Percentiles rank a stretch among this genome's conserved stretches.
phyloP scores from a whole-genome alignment of 768 basidiomycete species.

The Exidia glandulosa region DNA sequence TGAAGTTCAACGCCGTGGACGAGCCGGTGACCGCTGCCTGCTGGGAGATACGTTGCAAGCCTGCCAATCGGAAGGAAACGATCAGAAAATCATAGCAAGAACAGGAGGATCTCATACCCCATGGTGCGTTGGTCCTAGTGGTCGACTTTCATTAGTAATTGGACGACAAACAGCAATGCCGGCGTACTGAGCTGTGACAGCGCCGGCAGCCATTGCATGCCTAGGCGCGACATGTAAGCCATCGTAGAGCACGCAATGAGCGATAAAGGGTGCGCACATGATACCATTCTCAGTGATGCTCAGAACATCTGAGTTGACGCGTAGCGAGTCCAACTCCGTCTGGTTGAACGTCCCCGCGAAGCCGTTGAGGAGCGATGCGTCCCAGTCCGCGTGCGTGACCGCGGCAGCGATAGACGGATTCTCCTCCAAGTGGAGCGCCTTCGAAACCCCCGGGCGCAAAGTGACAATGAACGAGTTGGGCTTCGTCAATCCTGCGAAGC shows the following conservation, averaged over 20 bases:
- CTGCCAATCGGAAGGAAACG: no score
- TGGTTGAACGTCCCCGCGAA: constrained; percentile 15
- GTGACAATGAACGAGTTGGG: constrained; percentile 13
- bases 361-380: constrained; percentile 11
- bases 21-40: constrained; percentile 3
- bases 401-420: constrained; percentile 1
- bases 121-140: constrained; percentile 13
- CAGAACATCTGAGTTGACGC: constrained; percentile 17
- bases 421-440: constrained; percentile 7
- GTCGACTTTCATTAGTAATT: not conserved
- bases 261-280: constrained; percentile 10
- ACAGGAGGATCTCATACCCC: no score
- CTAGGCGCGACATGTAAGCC: not conserved
- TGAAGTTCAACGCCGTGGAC: constrained; percentile 11
- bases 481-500: constrained; percentile 8
- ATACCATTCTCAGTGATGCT: constrained; percentile 21
- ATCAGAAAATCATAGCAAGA: no score
- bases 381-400: constrained; percentile 12
- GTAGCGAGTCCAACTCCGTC: constrained; percentile 15
- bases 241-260: not conserved
- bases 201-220: not conserved
- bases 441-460: constrained; percentile 12
- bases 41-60: constrained; percentile 12
- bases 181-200: not conserved
- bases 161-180: not conserved